These are phyloP conservation scores for Lachancea nothofagi DNA, from an alignment of 805 yeast genomes.

Conservation along the genomic window DNA sequence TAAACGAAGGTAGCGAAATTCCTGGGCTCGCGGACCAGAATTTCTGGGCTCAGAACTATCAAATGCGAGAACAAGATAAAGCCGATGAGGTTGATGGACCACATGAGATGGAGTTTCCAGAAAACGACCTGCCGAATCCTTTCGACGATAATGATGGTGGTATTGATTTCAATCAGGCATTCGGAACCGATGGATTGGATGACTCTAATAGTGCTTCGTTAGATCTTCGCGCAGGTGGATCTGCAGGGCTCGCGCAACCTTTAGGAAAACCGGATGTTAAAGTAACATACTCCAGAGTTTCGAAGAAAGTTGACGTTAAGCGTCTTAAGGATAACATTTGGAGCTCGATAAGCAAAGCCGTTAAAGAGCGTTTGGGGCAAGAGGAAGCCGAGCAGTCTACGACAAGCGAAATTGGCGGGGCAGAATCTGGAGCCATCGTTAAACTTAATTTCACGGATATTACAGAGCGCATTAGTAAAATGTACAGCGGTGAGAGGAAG, in stretches of 20 bases:
- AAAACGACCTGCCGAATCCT: conserved; percentile 25
- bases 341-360: conserved; percentile 41
- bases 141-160: conserved; percentile 32
- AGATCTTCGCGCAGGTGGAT: conserved; percentile 9
- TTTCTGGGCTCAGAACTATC: conserved; percentile 66
- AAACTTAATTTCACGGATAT: conserved; percentile 40
- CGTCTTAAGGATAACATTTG: conserved; percentile 70
- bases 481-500: conserved; percentile 51
- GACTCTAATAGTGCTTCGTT: conserved; percentile 17
- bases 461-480: conserved; percentile 42
- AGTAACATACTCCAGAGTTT: conserved; percentile 59
- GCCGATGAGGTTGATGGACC: conserved; percentile 19
- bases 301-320: conserved; percentile 75
- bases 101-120: conserved; percentile 18
- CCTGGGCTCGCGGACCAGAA: conserved; percentile 53
- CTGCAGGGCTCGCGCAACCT: conserved; percentile 7
- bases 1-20: conserved; percentile 17
- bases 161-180: conserved; percentile 34
- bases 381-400: background rate
- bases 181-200: conserved; percentile 30
- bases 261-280: conserved; percentile 27
- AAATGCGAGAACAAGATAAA: conserved; percentile 36
- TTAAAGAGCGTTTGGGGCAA: conserved; percentile 1
- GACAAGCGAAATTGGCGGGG: conserved; percentile 10
- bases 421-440: conserved; percentile 7